Base-by-base conservation (phyloP, 768 basidiomycete species). In the Hericium erinaceus region DNA sequence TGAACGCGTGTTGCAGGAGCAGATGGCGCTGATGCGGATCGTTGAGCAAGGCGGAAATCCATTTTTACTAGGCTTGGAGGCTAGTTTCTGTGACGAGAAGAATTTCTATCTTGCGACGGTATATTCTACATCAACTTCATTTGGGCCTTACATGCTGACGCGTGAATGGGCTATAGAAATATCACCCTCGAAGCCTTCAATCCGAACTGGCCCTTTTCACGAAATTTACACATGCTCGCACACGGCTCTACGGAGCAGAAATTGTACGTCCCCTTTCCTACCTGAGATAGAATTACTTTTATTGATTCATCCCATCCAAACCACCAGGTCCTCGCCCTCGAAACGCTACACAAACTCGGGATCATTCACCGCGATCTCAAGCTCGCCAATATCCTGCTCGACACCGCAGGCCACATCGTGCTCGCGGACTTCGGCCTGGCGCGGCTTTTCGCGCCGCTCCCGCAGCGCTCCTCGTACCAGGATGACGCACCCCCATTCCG, bases 351-450 rank as follows among this genome's bases (percentile, higher is more conserved):
- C 28, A 60, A 67, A 1, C 71, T 73, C 60, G 68, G 75, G 62
- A 65, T 78, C 28, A 74, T 77, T 48, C 77, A 78, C 61, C 69
- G 77, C 22, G 76, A 78, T 64, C 74, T 78, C 70, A 78, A 78
- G 67, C 76, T 75, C 15, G 72, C 72, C 65, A 68, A 67, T 12
- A 49, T 66, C 46, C 50, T 56, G 22, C 41, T 60, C 20, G 22
- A 37, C 22, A 20, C 28, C 22, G 10, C 38, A 11, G 54, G 56
- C 53, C 52, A 55, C 57, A 48, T 55, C 16, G 48, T 49, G 4
- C 53, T 60, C 24, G 33, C 54, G 12, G 58, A 58, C 48, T 58
- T 58, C 52, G 44, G 44, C 44, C 5, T 46, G 44, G 44, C 44
- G 76, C 74, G 58, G 63, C 78, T 13, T 67, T 69, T 52, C 59